Evolutionary conservation across 306 rosid genomes (phyloP).

Genomic region (Cucurbita ficifolia): DNA sequence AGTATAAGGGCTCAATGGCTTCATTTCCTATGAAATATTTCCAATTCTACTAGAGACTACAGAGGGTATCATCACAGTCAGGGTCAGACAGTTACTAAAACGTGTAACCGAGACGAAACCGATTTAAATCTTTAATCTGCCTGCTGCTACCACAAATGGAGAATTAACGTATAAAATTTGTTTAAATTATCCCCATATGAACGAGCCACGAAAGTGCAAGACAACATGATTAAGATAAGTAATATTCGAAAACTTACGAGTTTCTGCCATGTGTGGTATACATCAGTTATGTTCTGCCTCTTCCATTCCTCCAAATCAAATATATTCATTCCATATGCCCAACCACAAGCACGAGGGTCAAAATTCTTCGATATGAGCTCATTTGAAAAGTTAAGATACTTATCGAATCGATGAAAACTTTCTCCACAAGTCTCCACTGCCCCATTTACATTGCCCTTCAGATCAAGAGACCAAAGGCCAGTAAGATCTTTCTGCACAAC

Average conservation of each 20-base stretch:
- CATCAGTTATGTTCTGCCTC: constrained; percentile 3
- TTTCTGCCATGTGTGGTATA: constrained; percentile 9
- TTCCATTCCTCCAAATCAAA: constrained; percentile 14
- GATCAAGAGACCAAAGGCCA: constrained; percentile 8
- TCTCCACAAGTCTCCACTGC: constrained; percentile 15
- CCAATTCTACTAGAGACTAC: not conserved
- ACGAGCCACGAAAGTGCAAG: not conserved
- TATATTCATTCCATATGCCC: constrained; percentile 15
- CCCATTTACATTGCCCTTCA: constrained; percentile 13
- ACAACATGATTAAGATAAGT: not conserved
- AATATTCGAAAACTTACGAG: not conserved
- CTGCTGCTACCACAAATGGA: not conserved
- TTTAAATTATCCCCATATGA: not conserved
- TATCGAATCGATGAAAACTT: constrained; percentile 9
- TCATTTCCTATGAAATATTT: no score
- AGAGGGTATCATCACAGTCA: not conserved
- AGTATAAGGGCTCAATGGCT: no score
- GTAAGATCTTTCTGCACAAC: constrained; percentile 12
- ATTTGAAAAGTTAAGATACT: constrained; percentile 12
- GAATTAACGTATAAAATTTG: not conserved
- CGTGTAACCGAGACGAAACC: not conserved
- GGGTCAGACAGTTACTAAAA: not conserved
- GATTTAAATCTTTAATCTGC: not conserved
- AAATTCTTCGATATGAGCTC: constrained; percentile 6
- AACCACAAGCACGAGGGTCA: constrained; percentile 15